A percentile compares a stretch with the other conserved stretches of the same genome.
These are phyloP conservation scores for Silene noctiflora DNA, from an alignment of 179 eudicot genomes.

Conservation along the genomic window DNA sequence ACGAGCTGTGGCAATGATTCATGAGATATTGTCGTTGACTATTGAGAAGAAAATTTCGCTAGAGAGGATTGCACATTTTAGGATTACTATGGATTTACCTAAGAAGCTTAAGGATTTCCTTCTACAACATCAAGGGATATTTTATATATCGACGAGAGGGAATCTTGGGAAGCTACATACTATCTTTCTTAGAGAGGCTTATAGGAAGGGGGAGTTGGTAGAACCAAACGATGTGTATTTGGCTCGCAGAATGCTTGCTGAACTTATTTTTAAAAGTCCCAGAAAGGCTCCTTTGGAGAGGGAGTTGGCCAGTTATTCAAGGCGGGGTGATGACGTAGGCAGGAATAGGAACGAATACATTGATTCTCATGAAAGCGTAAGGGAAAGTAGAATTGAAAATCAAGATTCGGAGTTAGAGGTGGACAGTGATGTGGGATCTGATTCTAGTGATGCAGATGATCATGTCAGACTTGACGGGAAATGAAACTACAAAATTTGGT, in stretches of 20 bases:
- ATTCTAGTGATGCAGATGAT: constrained; percentile 29
- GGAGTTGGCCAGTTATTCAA: constrained; percentile 33
- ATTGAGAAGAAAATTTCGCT: constrained; percentile 46
- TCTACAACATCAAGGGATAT: constrained; percentile 43
- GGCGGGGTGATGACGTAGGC: constrained; percentile 11
- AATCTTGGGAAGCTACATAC: constrained; percentile 50
- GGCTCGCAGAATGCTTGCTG: constrained; percentile 39
- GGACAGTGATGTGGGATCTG: constrained; percentile 25
- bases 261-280: constrained; percentile 33
- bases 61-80: constrained; percentile 46
- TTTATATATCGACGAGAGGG: constrained; percentile 44
- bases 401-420: constrained; percentile 23
- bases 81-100: constrained; percentile 34
- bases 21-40: constrained; percentile 41
- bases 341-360: neutral
- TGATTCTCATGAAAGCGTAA: constrained; percentile 5
- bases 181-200: constrained; percentile 40
- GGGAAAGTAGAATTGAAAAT: constrained; percentile 18
- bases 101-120: constrained; percentile 43
- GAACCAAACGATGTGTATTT: constrained; percentile 42
- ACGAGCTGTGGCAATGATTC: constrained; percentile 40
- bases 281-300: constrained; percentile 34
- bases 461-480: constrained; percentile 9
- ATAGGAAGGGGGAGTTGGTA: constrained; percentile 37
- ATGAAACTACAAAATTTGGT: constrained; percentile 11